Conservation (phyloP, 2,329 filamentous ascomycete species). For the Albifimbria verrucaria region DNA sequence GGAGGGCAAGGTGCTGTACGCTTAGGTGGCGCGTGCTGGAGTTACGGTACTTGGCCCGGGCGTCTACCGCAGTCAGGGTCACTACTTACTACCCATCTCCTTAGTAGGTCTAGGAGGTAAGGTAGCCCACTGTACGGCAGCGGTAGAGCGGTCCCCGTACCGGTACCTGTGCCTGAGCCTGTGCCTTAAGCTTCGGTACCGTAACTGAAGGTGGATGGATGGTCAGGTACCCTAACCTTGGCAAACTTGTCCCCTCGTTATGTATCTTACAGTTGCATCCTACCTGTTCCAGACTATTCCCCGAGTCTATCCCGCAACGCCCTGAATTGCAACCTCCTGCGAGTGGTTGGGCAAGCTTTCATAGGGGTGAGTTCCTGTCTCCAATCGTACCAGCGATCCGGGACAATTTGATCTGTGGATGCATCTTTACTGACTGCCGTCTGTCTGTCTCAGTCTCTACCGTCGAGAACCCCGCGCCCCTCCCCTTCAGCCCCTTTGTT, state of each 20-base stretch:
- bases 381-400: neutral
- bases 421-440: neutral
- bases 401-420: neutral
- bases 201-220: neutral
- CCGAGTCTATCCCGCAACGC: neutral
- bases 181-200: too few relatives aligned
- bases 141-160: too few relatives aligned
- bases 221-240: neutral
- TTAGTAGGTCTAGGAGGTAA: too few relatives aligned
- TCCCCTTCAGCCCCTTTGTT: constrained; percentile 2
- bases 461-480: neutral
- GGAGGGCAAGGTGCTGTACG: too few relatives aligned
- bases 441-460: neutral
- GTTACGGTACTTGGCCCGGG: too few relatives aligned
- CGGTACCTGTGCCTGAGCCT: too few relatives aligned
- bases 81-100: too few relatives aligned
- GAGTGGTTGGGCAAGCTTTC: neutral
- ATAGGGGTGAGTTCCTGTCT: neutral
- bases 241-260: neutral
- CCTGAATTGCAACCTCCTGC: neutral
- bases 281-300: neutral
- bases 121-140: too few relatives aligned
- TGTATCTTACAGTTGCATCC: neutral
- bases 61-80: too few relatives aligned
- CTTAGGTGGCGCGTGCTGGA: too few relatives aligned